Evolutionary conservation across 768 basidiomycete genomes (phyloP), one percentile per base, ranked within the genome.

Genomic region (Lactarius hatsudake): DNA sequence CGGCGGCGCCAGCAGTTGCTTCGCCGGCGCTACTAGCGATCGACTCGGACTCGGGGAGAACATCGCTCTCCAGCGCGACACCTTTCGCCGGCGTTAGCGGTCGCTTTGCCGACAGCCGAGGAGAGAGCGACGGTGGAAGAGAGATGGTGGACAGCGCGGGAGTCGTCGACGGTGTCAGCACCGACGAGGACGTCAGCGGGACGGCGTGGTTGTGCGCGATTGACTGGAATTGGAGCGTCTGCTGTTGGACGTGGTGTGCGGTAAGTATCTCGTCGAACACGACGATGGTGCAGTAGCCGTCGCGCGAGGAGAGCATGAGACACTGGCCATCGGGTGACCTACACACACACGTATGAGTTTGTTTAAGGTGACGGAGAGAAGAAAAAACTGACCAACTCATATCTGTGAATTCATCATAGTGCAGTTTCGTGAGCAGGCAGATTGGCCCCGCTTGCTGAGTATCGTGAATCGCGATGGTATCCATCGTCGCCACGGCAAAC

Each of bases 321-420:
- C 91, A 87, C 76, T 97, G 94, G 4, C 97, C 97, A 72, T 98
- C 97, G 1, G 94, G 87, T 1, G 96, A 96, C 96, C 96, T 98
- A 73, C 30, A 40, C 98, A 73, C 30, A 40, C 98, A 73, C 13
- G 8, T 7, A 62, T 66, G n/a, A 58, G 38, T 38, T 51, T 30
- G 17, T 6, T 38, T 30, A 58, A 40, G 28, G 20, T 2, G 15
- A n/a, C 8, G n/a, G 20, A 57, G 36, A 42, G 60, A 42, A 40
- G 51, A 56, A 61, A 30, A 38, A 26, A 81, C 92, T 51, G 73
- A 98, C 97, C 97, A 99, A 51, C 90, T 87, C 78, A 97, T 82
- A 78, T 99, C 97, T 8, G 97, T 98, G 75, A 98, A 98, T 73
- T 96, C 94, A 69, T 96, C 94, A 75, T 97, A 98, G 78, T 99